Conservation (phyloP, 2,329 filamentous ascomycete genomes). For the Calonectria hawksworthii region DNA sequence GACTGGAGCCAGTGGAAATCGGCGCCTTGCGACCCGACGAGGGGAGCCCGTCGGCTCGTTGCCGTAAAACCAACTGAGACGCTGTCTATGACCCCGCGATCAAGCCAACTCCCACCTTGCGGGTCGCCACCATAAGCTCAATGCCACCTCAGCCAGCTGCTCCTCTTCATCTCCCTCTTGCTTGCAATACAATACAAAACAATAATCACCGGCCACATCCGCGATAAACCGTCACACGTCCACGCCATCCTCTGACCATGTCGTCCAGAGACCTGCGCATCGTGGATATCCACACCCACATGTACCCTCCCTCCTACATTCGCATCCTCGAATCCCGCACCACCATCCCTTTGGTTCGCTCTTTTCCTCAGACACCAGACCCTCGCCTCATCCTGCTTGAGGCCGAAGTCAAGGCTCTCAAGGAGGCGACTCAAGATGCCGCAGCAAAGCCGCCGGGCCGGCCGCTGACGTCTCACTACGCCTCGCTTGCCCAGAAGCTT, state of each 20-base stretch:
- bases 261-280: constrained; percentile 55
- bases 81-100: constrained; percentile 8
- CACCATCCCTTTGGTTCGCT: constrained; percentile 79
- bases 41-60: not conserved
- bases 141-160: not conserved
- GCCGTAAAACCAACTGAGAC: not conserved
- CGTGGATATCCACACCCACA: constrained; percentile 79
- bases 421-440: constrained; percentile 67
- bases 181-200: not conserved
- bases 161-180: not conserved
- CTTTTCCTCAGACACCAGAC: constrained; percentile 68
- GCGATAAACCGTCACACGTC: not conserved
- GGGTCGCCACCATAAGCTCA: not conserved
- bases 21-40: constrained; percentile 2
- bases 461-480: constrained; percentile 87
- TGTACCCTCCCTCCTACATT: constrained; percentile 77
- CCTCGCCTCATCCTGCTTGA: constrained; percentile 77
- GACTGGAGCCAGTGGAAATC: not conserved
- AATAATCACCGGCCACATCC: not conserved
- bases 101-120: not conserved
- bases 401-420: constrained; percentile 60
- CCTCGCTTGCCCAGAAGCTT: constrained; percentile 83
- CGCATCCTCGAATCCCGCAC: constrained; percentile 70
- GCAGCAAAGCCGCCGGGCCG: constrained; percentile 77
- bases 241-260: constrained; percentile 45